Evolutionary conservation across 2,329 filamentous ascomycete genomes (phyloP).

Genomic region (Colletotrichum salicis): DNA sequence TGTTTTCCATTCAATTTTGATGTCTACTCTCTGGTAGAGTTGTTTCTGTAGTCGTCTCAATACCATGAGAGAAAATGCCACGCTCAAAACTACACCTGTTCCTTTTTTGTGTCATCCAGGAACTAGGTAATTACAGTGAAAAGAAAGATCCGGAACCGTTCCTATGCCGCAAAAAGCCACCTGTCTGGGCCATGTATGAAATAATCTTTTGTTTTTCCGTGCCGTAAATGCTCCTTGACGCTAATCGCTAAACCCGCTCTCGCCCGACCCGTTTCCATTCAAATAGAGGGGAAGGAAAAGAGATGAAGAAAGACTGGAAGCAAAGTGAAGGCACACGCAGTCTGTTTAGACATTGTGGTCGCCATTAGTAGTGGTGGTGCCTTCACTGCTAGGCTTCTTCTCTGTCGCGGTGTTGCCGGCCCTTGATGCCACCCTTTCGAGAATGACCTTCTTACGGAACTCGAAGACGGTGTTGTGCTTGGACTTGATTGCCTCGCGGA

Average conservation of each 20-base stretch:
- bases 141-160: conserved; percentile 20
- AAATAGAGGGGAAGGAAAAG: neutral
- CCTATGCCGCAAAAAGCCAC: conserved; percentile 20
- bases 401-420: neutral
- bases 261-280: conserved; percentile 1
- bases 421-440: conserved; percentile 27
- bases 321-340: neutral
- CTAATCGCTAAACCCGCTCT: conserved; percentile 27
- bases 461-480: conserved; percentile 45
- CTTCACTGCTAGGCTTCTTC: conserved; percentile 33
- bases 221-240: conserved; percentile 30
- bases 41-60: neutral
- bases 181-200: conserved; percentile 15
- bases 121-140: conserved; percentile 32
- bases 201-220: conserved; percentile 20
- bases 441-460: conserved; percentile 35
- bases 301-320: conserved; percentile 19
- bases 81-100: conserved; percentile 29
- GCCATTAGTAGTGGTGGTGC: conserved; percentile 23
- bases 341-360: conserved; percentile 23
- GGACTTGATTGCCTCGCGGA: conserved; percentile 51
- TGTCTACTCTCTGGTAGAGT: conserved; percentile 19
- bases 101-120: neutral
- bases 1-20: conserved; percentile 22
- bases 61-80: conserved; percentile 10